Conservation (phyloP, 345 rosid genomes). For the Citrus maxima region DNA sequence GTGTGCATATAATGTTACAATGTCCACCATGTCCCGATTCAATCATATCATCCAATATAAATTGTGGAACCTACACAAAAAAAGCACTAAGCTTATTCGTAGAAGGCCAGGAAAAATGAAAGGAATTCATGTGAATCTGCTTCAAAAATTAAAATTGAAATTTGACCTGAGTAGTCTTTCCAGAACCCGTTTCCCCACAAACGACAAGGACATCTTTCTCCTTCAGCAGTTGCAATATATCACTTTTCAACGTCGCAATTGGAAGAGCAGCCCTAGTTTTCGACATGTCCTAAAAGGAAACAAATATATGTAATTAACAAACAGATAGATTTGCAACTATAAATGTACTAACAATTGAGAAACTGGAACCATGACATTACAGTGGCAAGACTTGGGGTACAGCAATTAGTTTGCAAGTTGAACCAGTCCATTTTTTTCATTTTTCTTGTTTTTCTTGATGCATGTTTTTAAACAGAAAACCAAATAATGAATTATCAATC, state of each 20-base stretch:
- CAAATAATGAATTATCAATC: not conserved
- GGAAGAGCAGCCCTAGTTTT: conserved; percentile 73
- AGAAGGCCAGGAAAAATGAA: not conserved
- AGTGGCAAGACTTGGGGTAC: not conserved
- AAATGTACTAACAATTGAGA: not conserved
- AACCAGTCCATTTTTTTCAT: too few species aligned
- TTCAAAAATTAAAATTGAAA: conserved; percentile 2
- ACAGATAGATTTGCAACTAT: not conserved
- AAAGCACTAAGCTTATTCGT: conserved; percentile 11
- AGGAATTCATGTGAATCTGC: not conserved
- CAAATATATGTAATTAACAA: not conserved
- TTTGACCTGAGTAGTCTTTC: conserved; percentile 92
- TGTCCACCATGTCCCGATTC: conserved; percentile 74
- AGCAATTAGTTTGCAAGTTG: not conserved
- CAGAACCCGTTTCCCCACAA: conserved; percentile 98
- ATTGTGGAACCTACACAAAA: conserved; percentile 80
- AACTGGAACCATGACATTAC: not conserved
- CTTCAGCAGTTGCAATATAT: conserved; percentile 60
- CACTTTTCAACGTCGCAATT: conserved; percentile 61
- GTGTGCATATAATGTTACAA: conserved; percentile 91
- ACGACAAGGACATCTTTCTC: conserved; percentile 76
- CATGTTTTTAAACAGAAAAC: not conserved
- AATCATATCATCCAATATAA: conserved; percentile 89
- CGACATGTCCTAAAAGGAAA: conserved; percentile 56
- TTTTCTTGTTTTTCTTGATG: not conserved